Base-by-base conservation (phyloP, 257 asterid species). In the Perilla frutescens region DNA sequence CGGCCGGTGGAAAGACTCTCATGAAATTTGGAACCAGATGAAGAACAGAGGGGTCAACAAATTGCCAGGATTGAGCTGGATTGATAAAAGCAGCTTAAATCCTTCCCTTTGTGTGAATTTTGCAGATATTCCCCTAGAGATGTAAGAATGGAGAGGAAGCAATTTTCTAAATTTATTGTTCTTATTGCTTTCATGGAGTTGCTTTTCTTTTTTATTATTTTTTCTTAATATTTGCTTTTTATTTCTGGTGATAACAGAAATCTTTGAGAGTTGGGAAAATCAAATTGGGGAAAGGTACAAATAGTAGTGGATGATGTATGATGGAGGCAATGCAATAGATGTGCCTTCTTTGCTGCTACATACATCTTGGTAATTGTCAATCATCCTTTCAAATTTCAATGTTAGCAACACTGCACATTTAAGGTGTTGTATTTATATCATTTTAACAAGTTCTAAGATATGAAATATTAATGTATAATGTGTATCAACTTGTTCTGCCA, bases 1-100 rank as follows among this genome's bases (percentile, higher is more conserved):
- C 43, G 97, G 97, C 58, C 82, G 96, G 72, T 94, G 93, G 91
- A 73, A 81, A 61, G 97, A 94, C 79, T 91, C 99, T 66, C 88
- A 84, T 43, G 77, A 80, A 72, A 45, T 88, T 37, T 79, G 91
- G 89, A 80, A 64, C 39, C 77, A 68, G 73, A 90, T 91, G 99
- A 81, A 68, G 76, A 79, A 68, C 49, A 83, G 84, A 71, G 89
- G 90, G 20, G 85, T 90, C 37, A 81, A 70, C 15, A 94, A 94
- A 82, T 45, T 79, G 70, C 90, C 97, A 15, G 97, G 97, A 48
- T 84, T 70, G 84, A 94, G 99, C 79, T 91, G 96, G 97, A 75
- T 89, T 81, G 96, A 87, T 57, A 59, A 75, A 51, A 66, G 73
- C 71, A 55, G 72, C 73, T 70, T 63, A 14, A 68, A 62, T 60